These are phyloP conservation scores for Protomyces inouyei DNA, from an alignment of 1,139 yeast species.

Conservation along the genomic window DNA sequence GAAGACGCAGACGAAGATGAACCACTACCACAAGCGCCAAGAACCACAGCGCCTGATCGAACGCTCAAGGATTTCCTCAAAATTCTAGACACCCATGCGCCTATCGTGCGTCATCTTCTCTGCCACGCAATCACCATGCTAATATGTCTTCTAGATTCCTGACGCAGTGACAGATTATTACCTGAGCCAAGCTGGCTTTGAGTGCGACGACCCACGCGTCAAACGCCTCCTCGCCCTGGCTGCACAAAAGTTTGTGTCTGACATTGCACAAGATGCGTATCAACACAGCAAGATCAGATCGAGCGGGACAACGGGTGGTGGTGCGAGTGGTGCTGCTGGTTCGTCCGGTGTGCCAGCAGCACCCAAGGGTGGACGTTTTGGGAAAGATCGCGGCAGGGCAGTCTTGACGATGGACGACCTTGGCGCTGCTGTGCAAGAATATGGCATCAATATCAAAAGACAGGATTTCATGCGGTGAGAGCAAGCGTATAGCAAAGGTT, in stretches of 20 bases:
- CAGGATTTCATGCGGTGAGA: slow-evolving; percentile 83
- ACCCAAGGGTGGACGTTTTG: slow-evolving; percentile 28
- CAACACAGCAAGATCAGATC: slow-evolving; percentile 90
- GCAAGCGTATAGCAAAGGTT: background rate
- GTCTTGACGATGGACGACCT: slow-evolving; percentile 84
- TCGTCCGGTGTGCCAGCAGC: slow-evolving; percentile 26
- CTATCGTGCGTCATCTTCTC: slow-evolving; percentile 47
- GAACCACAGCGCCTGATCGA: slow-evolving; percentile 51
- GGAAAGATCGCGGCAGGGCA: slow-evolving; percentile 62
- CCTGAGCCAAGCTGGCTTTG: slow-evolving; percentile 81
- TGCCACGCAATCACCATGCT: background rate
- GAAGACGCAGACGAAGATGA: background rate
- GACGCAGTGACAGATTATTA: slow-evolving; percentile 97
- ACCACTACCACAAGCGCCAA: background rate
- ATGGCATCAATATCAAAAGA: slow-evolving; percentile 82
- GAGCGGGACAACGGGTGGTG: slow-evolving; percentile 34
- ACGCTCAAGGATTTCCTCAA: slow-evolving; percentile 79
- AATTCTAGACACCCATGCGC: slow-evolving; percentile 89
- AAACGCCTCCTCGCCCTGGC: slow-evolving; percentile 82
- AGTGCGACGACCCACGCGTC: slow-evolving; percentile 70
- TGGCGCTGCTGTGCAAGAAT: slow-evolving; percentile 76
- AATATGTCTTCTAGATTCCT: slow-evolving; percentile 52
- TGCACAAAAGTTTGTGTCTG: slow-evolving; percentile 90
- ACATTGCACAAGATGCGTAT: slow-evolving; percentile 93
- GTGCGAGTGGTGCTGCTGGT: slow-evolving; percentile 30